Base-by-base conservation (phyloP, 1,284 basidiomycete species). In the Ceratobasidium sp. region DNA sequence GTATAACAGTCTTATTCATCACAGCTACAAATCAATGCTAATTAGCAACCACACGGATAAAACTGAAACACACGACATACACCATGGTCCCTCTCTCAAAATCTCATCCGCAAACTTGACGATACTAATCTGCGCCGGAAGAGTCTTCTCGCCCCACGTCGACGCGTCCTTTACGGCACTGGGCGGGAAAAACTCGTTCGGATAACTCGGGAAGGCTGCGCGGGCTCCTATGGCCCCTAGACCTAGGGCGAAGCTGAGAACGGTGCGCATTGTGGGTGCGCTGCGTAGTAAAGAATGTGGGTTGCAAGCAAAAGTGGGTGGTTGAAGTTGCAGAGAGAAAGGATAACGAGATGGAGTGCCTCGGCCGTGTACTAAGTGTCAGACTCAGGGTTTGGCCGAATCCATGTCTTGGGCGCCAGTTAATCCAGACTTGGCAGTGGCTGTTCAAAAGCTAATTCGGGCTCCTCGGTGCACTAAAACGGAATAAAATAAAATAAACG, bases 131-230 rank as follows among this genome's bases (percentile, higher is more conserved):
- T 84, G 85, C 0, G 87, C 85, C 26, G 66, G 18, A 1, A 52
- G 23, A 13, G 66, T 69, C 30, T 82, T 80, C 9, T 78, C 76
- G 32, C 78, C 79, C 76, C 83, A 87, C 16, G 81, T 79, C 41
- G 69, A 52, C 58, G 55, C 80, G 8, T 80, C 76, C 11, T 87
- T 78, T 62, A 88, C 83, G 76, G 82, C 84, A 69, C 82, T 79
- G 0, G 87, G 87, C 75, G 87, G 82, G 67, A 88, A 81, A 74
- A 87, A 89, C 64, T 87, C 85, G 76, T 87, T 87, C 14, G 84
- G 84, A 74, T 88, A 88, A 73, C 82, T 84, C 4, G 75, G 73
- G 26, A 74, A 62, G 11, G 69, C 70, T 18, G 59, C 61, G 18
- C 41, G 71, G 2, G 62, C 52, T 21, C 61, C 46, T 16, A 44